A percentile compares a stretch with the other conserved stretches of the same genome.
Conservation (phyloP, 345 rosid genomes). For the Linum lewisii region DNA sequence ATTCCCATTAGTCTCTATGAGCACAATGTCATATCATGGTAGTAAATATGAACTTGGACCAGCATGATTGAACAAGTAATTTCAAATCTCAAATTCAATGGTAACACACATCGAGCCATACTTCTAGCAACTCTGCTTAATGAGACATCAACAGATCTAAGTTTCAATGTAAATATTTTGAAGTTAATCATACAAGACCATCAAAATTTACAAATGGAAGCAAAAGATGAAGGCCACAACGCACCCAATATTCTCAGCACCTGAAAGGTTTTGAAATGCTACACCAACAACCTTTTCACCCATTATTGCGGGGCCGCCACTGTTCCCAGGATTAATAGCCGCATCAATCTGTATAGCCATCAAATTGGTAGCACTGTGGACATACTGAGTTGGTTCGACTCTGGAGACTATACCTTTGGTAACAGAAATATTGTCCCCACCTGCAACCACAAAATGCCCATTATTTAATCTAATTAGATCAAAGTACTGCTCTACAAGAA, state of each 20-base stretch:
- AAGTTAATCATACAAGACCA: too few species aligned
- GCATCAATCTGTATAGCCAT: slow-evolving; percentile 97
- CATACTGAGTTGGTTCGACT: slow-evolving; percentile 86
- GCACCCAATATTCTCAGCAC: slow-evolving; percentile 92
- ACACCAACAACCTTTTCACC: slow-evolving; percentile 78
- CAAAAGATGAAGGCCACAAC: slow-evolving; percentile 13
- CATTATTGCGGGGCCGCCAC: slow-evolving; percentile 93
- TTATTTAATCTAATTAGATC: too few species aligned
- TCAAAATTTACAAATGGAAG: neutral
- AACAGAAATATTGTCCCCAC: slow-evolving; percentile 88
- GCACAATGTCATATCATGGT: too few species aligned
- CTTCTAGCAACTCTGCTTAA: too few species aligned
- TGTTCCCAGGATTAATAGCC: slow-evolving; percentile 85
- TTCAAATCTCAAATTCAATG: too few species aligned
- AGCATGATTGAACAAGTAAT: too few species aligned
- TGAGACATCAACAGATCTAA: too few species aligned
- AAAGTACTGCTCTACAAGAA: too few species aligned
- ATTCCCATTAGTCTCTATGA: too few species aligned
- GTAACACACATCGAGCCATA: too few species aligned
- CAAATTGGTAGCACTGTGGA: slow-evolving; percentile 72
- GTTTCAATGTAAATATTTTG: too few species aligned
- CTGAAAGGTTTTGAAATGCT: slow-evolving; percentile 86
- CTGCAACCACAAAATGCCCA: slow-evolving; percentile 23
- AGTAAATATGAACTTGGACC: too few species aligned
- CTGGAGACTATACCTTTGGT: slow-evolving; percentile 96